Conservation (phyloP, 306 rosid genomes). For the Malus asiatica region DNA sequence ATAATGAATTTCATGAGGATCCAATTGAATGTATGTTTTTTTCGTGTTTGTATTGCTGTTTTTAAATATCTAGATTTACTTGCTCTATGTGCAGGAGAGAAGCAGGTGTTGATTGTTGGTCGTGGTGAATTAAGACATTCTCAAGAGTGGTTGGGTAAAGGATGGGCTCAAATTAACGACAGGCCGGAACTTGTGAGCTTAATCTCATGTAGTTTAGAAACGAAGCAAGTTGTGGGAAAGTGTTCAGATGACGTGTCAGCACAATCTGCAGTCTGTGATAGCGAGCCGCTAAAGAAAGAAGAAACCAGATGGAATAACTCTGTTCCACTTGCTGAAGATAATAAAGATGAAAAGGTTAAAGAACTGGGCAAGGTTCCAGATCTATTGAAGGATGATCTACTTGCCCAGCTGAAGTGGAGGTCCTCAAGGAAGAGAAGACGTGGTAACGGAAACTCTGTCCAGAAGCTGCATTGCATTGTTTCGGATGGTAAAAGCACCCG, state of each 20-base stretch:
- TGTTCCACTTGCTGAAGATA: slow-evolving; percentile 9
- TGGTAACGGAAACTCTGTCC: slow-evolving; percentile 10
- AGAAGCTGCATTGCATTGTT: slow-evolving; percentile 15
- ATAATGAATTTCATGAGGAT: not conserved
- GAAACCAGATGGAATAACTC: slow-evolving; percentile 6
- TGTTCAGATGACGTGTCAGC: slow-evolving; percentile 6
- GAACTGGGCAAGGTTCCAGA: slow-evolving; percentile 31
- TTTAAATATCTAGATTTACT: not conserved
- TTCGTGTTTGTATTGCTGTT: not conserved
- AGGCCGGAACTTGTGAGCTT: slow-evolving; percentile 56
- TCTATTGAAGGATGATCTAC: slow-evolving; percentile 50
- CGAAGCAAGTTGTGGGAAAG: slow-evolving; percentile 13
- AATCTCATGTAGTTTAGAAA: slow-evolving; percentile 20
- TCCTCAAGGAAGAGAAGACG: slow-evolving; percentile 57
- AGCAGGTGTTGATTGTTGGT: slow-evolving; percentile 28
- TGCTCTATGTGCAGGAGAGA: slow-evolving; percentile 51
- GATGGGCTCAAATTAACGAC: slow-evolving; percentile 45
- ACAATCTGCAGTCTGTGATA: slow-evolving; percentile 15
- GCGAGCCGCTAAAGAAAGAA: slow-evolving; percentile 17
- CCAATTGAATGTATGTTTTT: not conserved
- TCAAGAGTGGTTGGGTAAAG: slow-evolving; percentile 67
- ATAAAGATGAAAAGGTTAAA: slow-evolving; percentile 20
- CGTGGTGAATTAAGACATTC: slow-evolving; percentile 45
- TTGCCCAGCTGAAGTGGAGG: slow-evolving; percentile 58
- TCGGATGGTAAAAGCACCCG: slow-evolving; percentile 15